Base-by-base conservation (phyloP, 2,329 filamentous ascomycete species). In the Aspergillus pseudoviridinutans region DNA sequence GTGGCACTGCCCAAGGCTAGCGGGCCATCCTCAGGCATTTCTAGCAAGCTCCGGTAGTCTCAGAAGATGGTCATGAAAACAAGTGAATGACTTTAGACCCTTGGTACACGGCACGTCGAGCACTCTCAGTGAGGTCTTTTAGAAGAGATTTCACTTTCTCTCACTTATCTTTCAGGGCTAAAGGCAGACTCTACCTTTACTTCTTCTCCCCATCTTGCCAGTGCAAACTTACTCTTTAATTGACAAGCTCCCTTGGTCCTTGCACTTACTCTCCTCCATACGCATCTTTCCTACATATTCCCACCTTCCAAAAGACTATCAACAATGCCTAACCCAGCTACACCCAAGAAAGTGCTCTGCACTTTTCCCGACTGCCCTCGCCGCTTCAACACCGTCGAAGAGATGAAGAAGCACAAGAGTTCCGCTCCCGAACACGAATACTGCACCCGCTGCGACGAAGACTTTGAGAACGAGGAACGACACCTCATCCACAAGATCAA, bases 351-450 rank as follows among this genome's bases (percentile, higher is more conserved):
- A 27, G 71, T 78, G 59, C 69, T 60, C 20, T 84, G 82, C 69
- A 78, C 76, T 7, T 82, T 76, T 57, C 51, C 68, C 2, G 66
- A 74, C 51, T 86, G 84, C 71, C 59, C 65, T 24, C 66, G 71
- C 42, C 69, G 64, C 20, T 86, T 86, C 67, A 61, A 71, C 8
- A 78, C 72, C 0, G 66, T 71, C 10, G 71, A 75, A 47, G 74
- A 74, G 2, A 80, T 85, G 77, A 78, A 73, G 51, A 66, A 66
- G 2, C 84, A 86, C 72, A 85, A 85, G 66, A 72, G 69, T 20
- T 56, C 71, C 24, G 70, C 74, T 2, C 67, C 64, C 7, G 62
- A 71, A 1, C 75, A 79, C 59, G 70, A 72, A 14, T 79, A 77
- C 63, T 80, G 73, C 69, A 64, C 51, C 49, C 65, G 65, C 49